phyloP scores from a whole-genome alignment of 148 eudicot genomes.

The Chenopodium quinoa region DNA sequence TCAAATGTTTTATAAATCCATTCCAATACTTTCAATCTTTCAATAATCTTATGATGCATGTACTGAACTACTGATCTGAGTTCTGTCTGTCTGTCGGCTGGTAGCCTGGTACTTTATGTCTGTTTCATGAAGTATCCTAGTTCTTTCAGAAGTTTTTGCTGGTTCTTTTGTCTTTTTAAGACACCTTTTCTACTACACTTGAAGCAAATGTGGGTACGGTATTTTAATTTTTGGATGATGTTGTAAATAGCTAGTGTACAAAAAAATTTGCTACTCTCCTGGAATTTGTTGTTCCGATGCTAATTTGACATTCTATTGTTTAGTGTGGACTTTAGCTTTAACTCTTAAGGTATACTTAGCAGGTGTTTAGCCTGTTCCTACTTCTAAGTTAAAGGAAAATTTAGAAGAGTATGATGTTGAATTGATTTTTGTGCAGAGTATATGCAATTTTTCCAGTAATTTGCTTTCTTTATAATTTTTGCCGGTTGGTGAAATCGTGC shows the following conservation, averaged over 20 bases:
- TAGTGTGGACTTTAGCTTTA: neutral
- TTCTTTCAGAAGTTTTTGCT: neutral
- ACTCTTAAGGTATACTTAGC: too few relatives aligned
- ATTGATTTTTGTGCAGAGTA: too few relatives aligned
- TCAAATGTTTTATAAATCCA: neutral
- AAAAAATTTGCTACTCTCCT: neutral
- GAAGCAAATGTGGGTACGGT: neutral
- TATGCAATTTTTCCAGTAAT: neutral
- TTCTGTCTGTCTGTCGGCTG: neutral
- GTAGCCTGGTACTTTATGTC: neutral
- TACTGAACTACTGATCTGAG: neutral
- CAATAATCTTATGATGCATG: neutral
- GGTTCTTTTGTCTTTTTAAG: neutral
- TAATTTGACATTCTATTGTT: neutral
- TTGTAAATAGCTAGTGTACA: neutral
- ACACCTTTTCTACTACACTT: neutral
- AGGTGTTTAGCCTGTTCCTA: too few relatives aligned
- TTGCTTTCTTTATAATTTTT: neutral
- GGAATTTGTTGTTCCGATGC: too few relatives aligned
- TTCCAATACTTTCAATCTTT: neutral
- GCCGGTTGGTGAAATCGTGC: neutral
- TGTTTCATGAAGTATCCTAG: neutral
- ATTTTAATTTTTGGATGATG: neutral
- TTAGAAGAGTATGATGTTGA: too few relatives aligned
- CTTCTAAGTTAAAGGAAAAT: too few relatives aligned